These are phyloP conservation scores for Fagus sylvatica DNA, from an alignment of 306 rosid genomes.

Conservation along the genomic window DNA sequence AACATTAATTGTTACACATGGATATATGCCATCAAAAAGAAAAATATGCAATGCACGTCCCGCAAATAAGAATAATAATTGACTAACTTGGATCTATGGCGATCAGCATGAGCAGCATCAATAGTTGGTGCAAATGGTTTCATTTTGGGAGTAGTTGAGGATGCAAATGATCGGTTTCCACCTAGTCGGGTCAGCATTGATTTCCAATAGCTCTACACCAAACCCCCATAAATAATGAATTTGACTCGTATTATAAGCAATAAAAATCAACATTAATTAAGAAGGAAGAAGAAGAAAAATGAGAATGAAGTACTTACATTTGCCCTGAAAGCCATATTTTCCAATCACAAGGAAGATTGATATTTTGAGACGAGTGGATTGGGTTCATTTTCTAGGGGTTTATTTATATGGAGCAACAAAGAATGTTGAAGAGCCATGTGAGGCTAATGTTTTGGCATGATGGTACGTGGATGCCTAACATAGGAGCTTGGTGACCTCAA, in stretches of 20 bases:
- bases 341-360: neutral
- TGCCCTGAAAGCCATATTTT: slow-evolving; percentile 2
- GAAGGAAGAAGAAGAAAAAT: too few relatives aligned
- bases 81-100: neutral
- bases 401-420: neutral
- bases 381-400: neutral
- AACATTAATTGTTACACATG: too few relatives aligned
- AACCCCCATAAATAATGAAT: neutral
- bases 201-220: slow-evolving; percentile 24
- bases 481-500: neutral
- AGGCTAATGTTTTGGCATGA: neutral
- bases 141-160: slow-evolving; percentile 20
- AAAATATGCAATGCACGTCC: too few relatives aligned
- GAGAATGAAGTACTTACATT: neutral
- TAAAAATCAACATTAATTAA: neutral
- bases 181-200: slow-evolving; percentile 21
- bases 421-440: neutral
- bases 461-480: neutral
- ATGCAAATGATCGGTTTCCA: slow-evolving; percentile 19
- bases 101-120: slow-evolving; percentile 4
- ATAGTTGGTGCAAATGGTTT: slow-evolving; percentile 7
- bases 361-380: neutral
- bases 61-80: neutral
- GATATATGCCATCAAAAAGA: too few relatives aligned
- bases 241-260: neutral